These are phyloP conservation scores for Pontederia crassipes DNA, from an alignment of 176 grass and related monocot species.

Conservation along the genomic window DNA sequence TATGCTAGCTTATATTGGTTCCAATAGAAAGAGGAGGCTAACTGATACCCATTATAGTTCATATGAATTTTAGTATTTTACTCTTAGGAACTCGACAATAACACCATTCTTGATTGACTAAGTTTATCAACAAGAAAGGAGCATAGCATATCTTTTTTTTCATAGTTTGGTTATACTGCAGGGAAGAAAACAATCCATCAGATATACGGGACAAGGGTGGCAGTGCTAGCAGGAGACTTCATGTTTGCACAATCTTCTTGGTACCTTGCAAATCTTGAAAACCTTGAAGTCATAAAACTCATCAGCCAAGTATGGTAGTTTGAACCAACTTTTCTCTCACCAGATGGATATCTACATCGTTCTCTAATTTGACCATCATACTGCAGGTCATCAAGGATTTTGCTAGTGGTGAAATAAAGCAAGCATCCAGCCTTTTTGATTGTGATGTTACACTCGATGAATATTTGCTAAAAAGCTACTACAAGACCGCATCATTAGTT, in stretches of 20 bases:
- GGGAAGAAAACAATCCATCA: slow-evolving; percentile 89
- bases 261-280: slow-evolving; percentile 94
- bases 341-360: background rate
- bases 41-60: too few relatives aligned
- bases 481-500: slow-evolving; percentile 81
- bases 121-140: too few relatives aligned
- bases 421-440: slow-evolving; percentile 69
- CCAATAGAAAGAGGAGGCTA: too few relatives aligned
- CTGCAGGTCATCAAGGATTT: slow-evolving; percentile 97
- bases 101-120: too few relatives aligned
- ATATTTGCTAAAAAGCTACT: slow-evolving; percentile 95
- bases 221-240: slow-evolving; percentile 89
- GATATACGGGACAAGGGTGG: slow-evolving; percentile 77
- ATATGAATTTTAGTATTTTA: too few relatives aligned
- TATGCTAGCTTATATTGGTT: too few relatives aligned
- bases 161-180: slow-evolving; percentile 12
- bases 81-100: background rate
- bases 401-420: slow-evolving; percentile 91
- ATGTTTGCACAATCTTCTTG: slow-evolving; percentile 99
- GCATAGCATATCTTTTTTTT: too few relatives aligned
- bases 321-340: background rate
- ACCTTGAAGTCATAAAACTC: slow-evolving; percentile 93
- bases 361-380: background rate
- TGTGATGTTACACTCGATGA: slow-evolving; percentile 75
- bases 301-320: slow-evolving; percentile 71